Evolutionary conservation across 2,329 filamentous ascomycete species (phyloP).

Genomic region (Trichoderma koningii): DNA sequence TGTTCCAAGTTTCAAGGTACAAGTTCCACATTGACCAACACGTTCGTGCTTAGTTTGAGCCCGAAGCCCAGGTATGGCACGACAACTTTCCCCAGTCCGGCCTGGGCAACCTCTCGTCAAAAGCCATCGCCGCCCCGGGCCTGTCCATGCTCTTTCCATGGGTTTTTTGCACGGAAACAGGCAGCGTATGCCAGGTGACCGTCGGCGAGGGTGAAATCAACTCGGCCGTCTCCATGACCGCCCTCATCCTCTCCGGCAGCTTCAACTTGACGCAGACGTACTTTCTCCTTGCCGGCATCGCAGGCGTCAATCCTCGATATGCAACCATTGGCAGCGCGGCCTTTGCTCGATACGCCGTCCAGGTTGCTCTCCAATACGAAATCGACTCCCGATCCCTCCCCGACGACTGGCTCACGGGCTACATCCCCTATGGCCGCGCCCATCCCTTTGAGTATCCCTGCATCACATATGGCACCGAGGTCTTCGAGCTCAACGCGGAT

Average conservation of each 20-base stretch:
- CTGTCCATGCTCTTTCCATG: slow-evolving; percentile 66
- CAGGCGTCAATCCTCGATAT: slow-evolving; percentile 69
- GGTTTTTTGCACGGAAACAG: slow-evolving; percentile 63
- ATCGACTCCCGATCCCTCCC: slow-evolving; percentile 71
- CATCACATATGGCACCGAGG: slow-evolving; percentile 67
- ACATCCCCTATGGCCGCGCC: slow-evolving; percentile 64
- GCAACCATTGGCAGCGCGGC: slow-evolving; percentile 68
- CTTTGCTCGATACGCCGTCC: slow-evolving; percentile 69
- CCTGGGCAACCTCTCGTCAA: slow-evolving; percentile 57
- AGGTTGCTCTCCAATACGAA: slow-evolving; percentile 76
- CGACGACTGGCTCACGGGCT: slow-evolving; percentile 65
- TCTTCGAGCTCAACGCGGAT: slow-evolving; percentile 65
- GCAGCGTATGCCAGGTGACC: slow-evolving; percentile 67
- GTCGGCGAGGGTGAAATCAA: slow-evolving; percentile 75
- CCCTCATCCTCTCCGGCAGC: slow-evolving; percentile 60
- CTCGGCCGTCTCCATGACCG: slow-evolving; percentile 65
- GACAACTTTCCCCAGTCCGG: slow-evolving; percentile 48
- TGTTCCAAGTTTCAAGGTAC: too few species aligned
- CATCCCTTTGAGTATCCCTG: slow-evolving; percentile 59
- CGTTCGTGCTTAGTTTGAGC: slow-evolving; percentile 53
- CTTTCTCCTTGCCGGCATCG: slow-evolving; percentile 72
- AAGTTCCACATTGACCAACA: too few species aligned
- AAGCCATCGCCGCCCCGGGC: slow-evolving; percentile 61
- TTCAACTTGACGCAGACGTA: slow-evolving; percentile 70
- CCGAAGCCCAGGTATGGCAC: slow-evolving; percentile 65